A percentile compares a stretch with the other conserved stretches of the same genome.
Conservation (phyloP, 2,329 filamentous ascomycete species). For the Aspergillus candidus region DNA sequence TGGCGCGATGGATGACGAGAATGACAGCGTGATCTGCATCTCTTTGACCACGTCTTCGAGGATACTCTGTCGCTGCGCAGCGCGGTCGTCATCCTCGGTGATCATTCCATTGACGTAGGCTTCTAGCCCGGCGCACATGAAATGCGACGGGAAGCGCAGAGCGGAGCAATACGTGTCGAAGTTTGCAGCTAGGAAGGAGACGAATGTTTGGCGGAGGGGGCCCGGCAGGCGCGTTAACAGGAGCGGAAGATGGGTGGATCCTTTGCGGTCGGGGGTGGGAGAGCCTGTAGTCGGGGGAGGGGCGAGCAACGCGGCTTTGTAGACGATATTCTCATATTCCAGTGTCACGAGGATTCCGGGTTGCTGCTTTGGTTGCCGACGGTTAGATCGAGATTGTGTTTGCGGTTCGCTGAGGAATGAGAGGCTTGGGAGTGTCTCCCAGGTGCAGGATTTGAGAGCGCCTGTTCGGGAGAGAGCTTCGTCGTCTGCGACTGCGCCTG, state of each 20-base stretch:
- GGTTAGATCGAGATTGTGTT: constrained; percentile 19
- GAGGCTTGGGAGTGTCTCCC: constrained; percentile 34
- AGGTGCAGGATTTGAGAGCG: constrained; percentile 43
- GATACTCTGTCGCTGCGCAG: constrained; percentile 3
- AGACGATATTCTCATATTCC: constrained; percentile 44
- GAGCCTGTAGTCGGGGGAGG: constrained; percentile 13
- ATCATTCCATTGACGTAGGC: constrained; percentile 24
- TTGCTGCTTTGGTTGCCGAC: constrained; percentile 13
- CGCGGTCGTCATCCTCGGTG: not conserved
- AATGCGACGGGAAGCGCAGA: constrained; percentile 39
- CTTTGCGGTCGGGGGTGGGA: not conserved
- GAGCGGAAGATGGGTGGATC: constrained; percentile 45
- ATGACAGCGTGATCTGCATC: constrained; percentile 35
- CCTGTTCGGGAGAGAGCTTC: constrained; percentile 42
- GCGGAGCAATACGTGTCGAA: constrained; percentile 47
- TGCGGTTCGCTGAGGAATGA: constrained; percentile 26
- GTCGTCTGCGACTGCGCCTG: constrained; percentile 23
- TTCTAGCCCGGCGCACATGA: constrained; percentile 43
- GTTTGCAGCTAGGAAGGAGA: constrained; percentile 44
- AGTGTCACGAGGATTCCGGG: constrained; percentile 46
- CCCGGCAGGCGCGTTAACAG: constrained; percentile 48
- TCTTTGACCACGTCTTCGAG: constrained; percentile 33
- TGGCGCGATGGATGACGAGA: constrained; percentile 30
- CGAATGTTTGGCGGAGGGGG: constrained; percentile 43
- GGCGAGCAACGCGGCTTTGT: constrained; percentile 47